A percentile compares a stretch with the other conserved stretches of the same genome.
Evolutionary conservation across 176 grass and related monocot species (phyloP).

Genomic region (Lolium multiflorum): DNA sequence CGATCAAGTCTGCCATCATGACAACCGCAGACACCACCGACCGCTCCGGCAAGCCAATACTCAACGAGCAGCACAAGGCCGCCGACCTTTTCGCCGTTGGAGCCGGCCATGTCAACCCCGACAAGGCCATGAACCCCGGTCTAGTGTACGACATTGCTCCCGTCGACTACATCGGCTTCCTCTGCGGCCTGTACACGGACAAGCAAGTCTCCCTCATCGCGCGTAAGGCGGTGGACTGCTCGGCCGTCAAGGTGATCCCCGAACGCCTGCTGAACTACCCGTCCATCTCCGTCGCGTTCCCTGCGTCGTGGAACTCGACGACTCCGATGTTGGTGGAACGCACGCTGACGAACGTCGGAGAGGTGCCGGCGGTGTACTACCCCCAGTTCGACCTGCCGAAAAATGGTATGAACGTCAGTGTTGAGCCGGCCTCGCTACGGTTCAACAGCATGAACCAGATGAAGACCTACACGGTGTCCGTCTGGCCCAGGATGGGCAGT

Average conservation of each 20-base stretch:
- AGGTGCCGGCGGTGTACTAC: slow-evolving; percentile 38
- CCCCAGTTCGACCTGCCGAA: slow-evolving; percentile 24
- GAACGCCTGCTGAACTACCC: slow-evolving; percentile 52
- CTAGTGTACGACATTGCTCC: slow-evolving; percentile 45
- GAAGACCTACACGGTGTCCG: slow-evolving; percentile 25
- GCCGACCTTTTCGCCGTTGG: slow-evolving; percentile 53
- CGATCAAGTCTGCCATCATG: slow-evolving; percentile 77
- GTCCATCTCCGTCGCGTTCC: slow-evolving; percentile 44
- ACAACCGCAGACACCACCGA: slow-evolving; percentile 56
- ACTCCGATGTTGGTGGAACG: not conserved
- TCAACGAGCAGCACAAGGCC: slow-evolving; percentile 28
- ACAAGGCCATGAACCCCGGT: slow-evolving; percentile 51
- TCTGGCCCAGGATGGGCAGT: not conserved
- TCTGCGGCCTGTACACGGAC: slow-evolving; percentile 53
- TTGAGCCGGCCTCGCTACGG: slow-evolving; percentile 29
- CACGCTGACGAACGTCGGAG: slow-evolving; percentile 55
- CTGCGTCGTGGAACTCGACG: not conserved
- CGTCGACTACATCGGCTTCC: slow-evolving; percentile 47
- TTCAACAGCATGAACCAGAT: slow-evolving; percentile 37
- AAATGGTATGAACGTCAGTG: not conserved
- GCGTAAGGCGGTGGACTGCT: slow-evolving; percentile 37
- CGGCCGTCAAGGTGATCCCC: slow-evolving; percentile 14
- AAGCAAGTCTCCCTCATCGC: slow-evolving; percentile 48
- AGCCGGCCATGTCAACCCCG: slow-evolving; percentile 59
- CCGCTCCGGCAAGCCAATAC: slow-evolving; percentile 34